Evolutionary conservation across 1,139 yeast species (phyloP), one percentile per base, ranked within the genome.

Genomic region (Zhuliangozyma parablackwelliae): DNA sequence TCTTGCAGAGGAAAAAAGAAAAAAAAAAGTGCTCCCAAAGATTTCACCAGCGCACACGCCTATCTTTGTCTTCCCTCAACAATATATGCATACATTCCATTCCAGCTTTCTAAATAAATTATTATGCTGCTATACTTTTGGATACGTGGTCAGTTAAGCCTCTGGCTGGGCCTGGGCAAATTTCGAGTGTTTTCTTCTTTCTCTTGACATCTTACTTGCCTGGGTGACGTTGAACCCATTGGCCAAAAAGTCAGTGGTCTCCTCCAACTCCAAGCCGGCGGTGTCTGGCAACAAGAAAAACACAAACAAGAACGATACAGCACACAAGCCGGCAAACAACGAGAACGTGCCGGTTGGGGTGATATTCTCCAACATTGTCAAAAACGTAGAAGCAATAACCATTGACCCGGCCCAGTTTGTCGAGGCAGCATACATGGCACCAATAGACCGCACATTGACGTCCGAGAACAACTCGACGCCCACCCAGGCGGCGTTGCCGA

Each of bases 401-500:
- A 92, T 69, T 24, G 96, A 88, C 36, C 97, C 97, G 10, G 89
- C 80, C 98, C 98, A 92, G 67, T 92, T 92, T 32, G 92, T 82
- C 24, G 90, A 88, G n/a, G 97, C 86, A 3, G 97, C 90, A 51
- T 79, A 82, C 48, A 95, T 85, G 2, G 89, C 82, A 41, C 97
- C 98, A 31, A 88, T 75, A 38, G 96, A 94, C 58, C 98, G 79
- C 29, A 90, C 97, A 47, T 80, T 78, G 31, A 70, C 74, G 69
- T 89, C 95, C 23, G 97, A 92, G 67, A 90, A 88, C 51, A 89
- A 68, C 62, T 90, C 98, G 37, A 92, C 86, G 55, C 95, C 97
- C 53, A 92, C 96, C 98, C 98, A 90, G 35, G 98, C 97, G 42
- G 88, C 90, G 57, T 90, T 88, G 61, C 98, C 98, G 49, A 89